Evolutionary conservation across 2,329 filamentous ascomycete genomes (phyloP), one percentile per base, ranked within the genome.

Genomic region (Diaporthe sp.): DNA sequence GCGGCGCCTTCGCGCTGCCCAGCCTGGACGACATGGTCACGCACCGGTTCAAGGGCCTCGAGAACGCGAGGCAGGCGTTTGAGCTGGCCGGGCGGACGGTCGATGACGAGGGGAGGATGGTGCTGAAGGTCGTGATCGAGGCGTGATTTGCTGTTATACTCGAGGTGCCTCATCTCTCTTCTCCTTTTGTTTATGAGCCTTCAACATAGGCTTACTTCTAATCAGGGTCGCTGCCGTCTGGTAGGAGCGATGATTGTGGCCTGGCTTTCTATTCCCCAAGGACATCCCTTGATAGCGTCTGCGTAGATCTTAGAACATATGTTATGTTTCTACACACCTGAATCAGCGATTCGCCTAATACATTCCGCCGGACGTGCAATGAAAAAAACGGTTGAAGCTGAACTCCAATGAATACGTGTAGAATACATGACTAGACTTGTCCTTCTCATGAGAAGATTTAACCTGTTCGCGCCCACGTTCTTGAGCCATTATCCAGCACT

Each of bases 21-120:
- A 90, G 89, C 77, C 88, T 95, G 74, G 90, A 92, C 67, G 90
- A 92, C 80, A 89, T 95, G 86, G 90, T 95, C n/a, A 95, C 93
- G 4, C 93, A 95, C 82, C 88, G 91, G 9, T 93, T 92, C 83
- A 90, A 89, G 77, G 93, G 93, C 0, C 85, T 95, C 0, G 90
- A 88, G 19, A 87, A 89, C 42, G 91, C 91, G 9, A 88, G 89
- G 74, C 86, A 88, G 60, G 93, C 93, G 2, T 95, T 95, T 81
- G 91, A 93, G 79, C 88, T 95, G 81, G 94, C 93, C 2, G 89
- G 91, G 19, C 90, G 90, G 80, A 94, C 92, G 0, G 88, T 89
- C 51, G 94, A 95, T 79, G 90, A 91, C 44, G 85, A 92, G 1
- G 93, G 93, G 0, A 92, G 91, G 25, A 83, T 95, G 72, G 92